phyloP scores from a whole-genome alignment of 2,329 filamentous ascomycete species.

The Tolypocladium album region DNA sequence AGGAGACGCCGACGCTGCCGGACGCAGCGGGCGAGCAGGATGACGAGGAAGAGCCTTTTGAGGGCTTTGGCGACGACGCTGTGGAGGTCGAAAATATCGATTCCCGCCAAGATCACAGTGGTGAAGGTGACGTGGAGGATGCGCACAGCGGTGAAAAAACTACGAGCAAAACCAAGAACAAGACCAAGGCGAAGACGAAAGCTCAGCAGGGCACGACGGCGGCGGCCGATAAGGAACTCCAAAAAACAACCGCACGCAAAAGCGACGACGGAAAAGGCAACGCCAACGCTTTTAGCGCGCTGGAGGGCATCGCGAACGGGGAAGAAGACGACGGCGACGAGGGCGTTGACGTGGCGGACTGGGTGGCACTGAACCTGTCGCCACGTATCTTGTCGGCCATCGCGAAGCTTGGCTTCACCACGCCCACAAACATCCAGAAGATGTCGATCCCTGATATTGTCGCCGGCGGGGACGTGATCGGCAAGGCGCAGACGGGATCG shows the following conservation, averaged over 20 bases:
- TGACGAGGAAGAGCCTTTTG: constrained; percentile 46
- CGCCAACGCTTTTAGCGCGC: constrained; percentile 41
- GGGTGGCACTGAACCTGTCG: constrained; percentile 66
- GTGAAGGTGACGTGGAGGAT: constrained; percentile 18
- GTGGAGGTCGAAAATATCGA: constrained; percentile 20
- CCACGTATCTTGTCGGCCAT: constrained; percentile 61
- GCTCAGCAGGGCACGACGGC: constrained; percentile 18
- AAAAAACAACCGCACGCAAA: constrained; percentile 24
- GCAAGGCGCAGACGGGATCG: constrained; percentile 92
- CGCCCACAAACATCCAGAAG: constrained; percentile 73
- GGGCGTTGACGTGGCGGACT: constrained; percentile 62
- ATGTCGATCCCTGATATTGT: constrained; percentile 73
- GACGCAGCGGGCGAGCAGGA: constrained; percentile 10
- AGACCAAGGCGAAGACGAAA: constrained; percentile 17
- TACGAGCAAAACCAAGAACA: constrained; percentile 12
- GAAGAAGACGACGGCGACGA: constrained; percentile 42
- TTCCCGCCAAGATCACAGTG: constrained; percentile 19
- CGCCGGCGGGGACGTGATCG: constrained; percentile 80
- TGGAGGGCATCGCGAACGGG: constrained; percentile 40
- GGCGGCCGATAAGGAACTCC: constrained; percentile 20
- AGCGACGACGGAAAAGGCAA: constrained; percentile 18
- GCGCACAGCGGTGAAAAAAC: constrained; percentile 15
- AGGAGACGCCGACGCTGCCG: constrained; percentile 5
- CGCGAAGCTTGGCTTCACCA: constrained; percentile 67
- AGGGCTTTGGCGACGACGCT: constrained; percentile 48